Conservation (phyloP, 306 rosid genomes). For the Biancaea sappan region DNA sequence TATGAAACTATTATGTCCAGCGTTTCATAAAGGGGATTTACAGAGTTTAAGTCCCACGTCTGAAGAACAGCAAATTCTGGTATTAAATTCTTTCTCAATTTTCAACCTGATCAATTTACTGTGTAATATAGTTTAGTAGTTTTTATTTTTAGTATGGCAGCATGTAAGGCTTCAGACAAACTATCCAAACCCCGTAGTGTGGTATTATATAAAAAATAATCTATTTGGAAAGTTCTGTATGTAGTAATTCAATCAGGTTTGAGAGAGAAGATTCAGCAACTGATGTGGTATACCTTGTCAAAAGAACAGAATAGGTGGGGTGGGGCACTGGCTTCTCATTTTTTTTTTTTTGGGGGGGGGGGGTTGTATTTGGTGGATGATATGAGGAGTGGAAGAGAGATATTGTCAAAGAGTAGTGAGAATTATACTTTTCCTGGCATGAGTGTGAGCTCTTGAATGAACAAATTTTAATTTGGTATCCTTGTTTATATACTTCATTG, state of each 20-base stretch:
- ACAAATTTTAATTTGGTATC: not conserved
- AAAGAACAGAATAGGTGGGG: not conserved
- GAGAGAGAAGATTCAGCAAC: slow-evolving; percentile 4
- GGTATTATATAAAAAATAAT: not conserved
- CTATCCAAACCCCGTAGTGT: not conserved
- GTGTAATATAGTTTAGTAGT: not conserved
- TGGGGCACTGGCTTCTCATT: not conserved
- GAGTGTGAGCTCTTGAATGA: not conserved
- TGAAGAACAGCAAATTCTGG: slow-evolving; percentile 98
- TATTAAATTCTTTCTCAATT: slow-evolving; percentile 38
- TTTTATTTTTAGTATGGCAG: not conserved
- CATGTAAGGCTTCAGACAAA: not conserved
- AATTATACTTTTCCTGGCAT: not conserved
- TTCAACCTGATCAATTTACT: slow-evolving; percentile 13
- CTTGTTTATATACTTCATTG: not conserved
- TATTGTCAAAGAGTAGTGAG: not conserved
- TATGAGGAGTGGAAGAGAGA: not conserved
- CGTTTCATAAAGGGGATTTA: slow-evolving; percentile 62
- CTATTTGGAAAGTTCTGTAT: slow-evolving; percentile 15
- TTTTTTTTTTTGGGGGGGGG: not conserved
- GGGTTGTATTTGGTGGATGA: not conserved
- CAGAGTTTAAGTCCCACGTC: slow-evolving; percentile 59
- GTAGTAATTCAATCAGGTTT: not conserved
- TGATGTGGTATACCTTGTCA: not conserved
- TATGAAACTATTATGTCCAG: slow-evolving; percentile 55